A percentile compares a stretch with the other conserved stretches of the same genome.
These are phyloP conservation scores for Arctium lappa DNA, from an alignment of 129 eudicot genomes.

Conservation along the genomic window DNA sequence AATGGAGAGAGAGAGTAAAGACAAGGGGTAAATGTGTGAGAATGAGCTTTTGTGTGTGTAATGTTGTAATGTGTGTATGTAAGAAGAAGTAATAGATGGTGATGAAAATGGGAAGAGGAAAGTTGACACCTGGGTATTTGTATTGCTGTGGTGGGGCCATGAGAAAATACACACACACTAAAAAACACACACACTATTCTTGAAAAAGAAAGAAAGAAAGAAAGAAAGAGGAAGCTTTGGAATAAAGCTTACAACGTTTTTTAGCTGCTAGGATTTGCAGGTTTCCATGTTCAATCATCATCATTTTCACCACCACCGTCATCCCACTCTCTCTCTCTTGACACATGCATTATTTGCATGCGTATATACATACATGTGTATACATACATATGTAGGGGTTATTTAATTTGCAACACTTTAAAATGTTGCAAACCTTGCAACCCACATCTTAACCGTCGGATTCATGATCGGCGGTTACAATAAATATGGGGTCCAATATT, in stretches of 20 bases:
- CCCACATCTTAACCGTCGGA: no score
- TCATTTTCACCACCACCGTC: slow-evolving; percentile 31
- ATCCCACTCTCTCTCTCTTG: not conserved
- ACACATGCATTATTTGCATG: not conserved
- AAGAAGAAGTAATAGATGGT: not conserved
- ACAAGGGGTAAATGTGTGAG: slow-evolving; percentile 25
- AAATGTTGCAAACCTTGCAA: no score
- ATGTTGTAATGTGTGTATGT: not conserved
- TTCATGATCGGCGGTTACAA: no score
- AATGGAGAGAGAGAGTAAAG: not conserved
- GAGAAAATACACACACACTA: not conserved
- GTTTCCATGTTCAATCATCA: slow-evolving; percentile 39
- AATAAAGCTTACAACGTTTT: slow-evolving; percentile 24
- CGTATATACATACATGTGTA: not conserved
- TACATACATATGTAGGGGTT: no score
- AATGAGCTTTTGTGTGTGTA: slow-evolving; percentile 15
- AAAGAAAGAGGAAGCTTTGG: slow-evolving; percentile 15
- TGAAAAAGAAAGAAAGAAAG: slow-evolving; percentile 25
- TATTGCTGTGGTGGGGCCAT: slow-evolving; percentile 18
- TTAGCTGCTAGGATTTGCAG: slow-evolving; percentile 19
- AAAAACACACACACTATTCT: slow-evolving; percentile 18
- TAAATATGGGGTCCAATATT: no score
- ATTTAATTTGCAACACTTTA: no score
- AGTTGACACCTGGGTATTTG: slow-evolving; percentile 29
- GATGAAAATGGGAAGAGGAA: slow-evolving; percentile 28